These are phyloP conservation scores for Suillus subaureus DNA, from an alignment of 768 basidiomycete genomes.

Conservation along the genomic window DNA sequence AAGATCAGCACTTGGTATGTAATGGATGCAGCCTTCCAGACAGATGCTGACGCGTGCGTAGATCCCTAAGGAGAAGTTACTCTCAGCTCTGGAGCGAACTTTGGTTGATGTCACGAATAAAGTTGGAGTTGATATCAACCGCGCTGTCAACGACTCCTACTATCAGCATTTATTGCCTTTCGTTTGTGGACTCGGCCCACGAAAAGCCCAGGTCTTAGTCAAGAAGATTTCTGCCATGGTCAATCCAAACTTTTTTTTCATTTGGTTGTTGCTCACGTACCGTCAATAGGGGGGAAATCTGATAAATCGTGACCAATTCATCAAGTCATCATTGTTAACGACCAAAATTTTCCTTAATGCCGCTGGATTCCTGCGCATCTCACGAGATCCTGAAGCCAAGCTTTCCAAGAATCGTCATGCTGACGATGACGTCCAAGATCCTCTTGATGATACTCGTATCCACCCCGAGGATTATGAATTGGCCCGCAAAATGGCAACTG, in stretches of 20 bases:
- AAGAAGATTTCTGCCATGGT: conserved; percentile 81
- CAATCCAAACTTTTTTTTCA: conserved; percentile 28
- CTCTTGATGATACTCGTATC: conserved; percentile 92
- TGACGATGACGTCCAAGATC: conserved; percentile 78
- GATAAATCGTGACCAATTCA: conserved; percentile 85
- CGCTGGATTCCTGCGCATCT: conserved; percentile 87
- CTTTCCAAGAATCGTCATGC: conserved; percentile 58
- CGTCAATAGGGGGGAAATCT: conserved; percentile 77
- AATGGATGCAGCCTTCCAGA: neutral
- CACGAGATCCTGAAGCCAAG: conserved; percentile 68
- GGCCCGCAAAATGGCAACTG: conserved; percentile 97
- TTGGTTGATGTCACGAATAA: conserved; percentile 90
- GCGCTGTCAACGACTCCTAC: conserved; percentile 84
- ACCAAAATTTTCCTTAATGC: conserved; percentile 92
- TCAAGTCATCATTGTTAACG: conserved; percentile 76
- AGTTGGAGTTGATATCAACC: conserved; percentile 96
- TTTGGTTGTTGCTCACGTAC: conserved; percentile 1
- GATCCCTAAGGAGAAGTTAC: conserved; percentile 86
- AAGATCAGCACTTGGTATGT: conserved; percentile 83
- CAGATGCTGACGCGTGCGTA: conserved; percentile 33
- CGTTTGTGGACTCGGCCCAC: conserved; percentile 90
- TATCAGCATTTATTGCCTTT: conserved; percentile 88
- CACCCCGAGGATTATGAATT: conserved; percentile 98
- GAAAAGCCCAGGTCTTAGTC: conserved; percentile 85
- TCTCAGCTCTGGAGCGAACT: conserved; percentile 79